Conservation (phyloP, 164 flowering plant genomes). For the Umbellularia californica region DNA sequence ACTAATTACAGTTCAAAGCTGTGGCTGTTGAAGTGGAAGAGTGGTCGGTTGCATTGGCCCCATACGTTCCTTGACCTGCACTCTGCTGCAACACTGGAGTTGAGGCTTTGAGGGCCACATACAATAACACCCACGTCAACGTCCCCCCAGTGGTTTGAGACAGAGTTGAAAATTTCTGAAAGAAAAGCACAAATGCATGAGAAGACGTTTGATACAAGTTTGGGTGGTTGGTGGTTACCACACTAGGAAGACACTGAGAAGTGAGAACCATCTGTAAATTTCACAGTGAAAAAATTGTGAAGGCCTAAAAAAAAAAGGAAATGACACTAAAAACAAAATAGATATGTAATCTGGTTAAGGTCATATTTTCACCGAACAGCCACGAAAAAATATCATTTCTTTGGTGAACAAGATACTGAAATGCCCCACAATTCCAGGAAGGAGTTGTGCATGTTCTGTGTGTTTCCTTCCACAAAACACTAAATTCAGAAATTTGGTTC, state of each 20-base stretch:
- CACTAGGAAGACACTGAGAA: too few species aligned
- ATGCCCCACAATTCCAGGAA: background rate
- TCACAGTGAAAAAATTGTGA: background rate
- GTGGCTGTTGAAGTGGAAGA: constrained; percentile 85
- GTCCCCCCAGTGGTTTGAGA: constrained; percentile 52
- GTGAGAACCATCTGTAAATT: background rate
- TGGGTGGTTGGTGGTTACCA: background rate
- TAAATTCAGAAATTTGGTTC: background rate
- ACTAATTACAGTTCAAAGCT: constrained; percentile 60
- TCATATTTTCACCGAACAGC: background rate
- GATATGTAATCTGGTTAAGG: background rate
- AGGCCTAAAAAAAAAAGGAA: background rate
- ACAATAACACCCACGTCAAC: constrained; percentile 83
- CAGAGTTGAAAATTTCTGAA: constrained; percentile 58
- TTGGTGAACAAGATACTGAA: background rate
- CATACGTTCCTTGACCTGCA: constrained; percentile 56
- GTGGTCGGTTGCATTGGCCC: constrained; percentile 34
- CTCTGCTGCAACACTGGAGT: constrained; percentile 70
- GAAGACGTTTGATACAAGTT: background rate
- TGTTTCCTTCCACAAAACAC: background rate
- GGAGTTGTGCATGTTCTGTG: background rate
- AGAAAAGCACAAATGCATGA: background rate
- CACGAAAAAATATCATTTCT: too few species aligned
- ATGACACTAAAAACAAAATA: background rate
- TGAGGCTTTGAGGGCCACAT: constrained; percentile 76